Evolutionary conservation across 1,139 yeast species (phyloP), one percentile per base, ranked within the genome.

Genomic region (Saccharomyces hybrid): DNA sequence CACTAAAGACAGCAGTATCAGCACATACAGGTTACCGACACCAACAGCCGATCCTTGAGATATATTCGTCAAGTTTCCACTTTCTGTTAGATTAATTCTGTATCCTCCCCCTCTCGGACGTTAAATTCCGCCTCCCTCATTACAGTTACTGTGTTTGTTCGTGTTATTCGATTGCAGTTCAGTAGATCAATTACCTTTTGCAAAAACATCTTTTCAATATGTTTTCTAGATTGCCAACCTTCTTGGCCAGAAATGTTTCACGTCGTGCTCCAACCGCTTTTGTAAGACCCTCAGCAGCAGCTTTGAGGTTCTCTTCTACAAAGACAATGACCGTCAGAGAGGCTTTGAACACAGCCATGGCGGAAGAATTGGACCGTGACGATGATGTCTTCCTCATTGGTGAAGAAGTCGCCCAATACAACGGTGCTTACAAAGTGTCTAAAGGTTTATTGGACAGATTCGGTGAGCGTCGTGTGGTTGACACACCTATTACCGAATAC

Each of bases 401-500:
- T 73, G 99, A 93, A 78, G 99, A 93, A 76, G 99, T 93, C 62
- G 99, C 96, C 52, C 98, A 91, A 74, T 93, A 95, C 77, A 91
- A 93, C 70, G 99, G 99, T 78, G 99, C 99, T 58, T 93, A 93
- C 79, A 93, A 93, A 79, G 88, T 93, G 59, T 87, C 98, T 63
- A 85, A 96, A 73, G 99, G 99, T 50, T 80, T 93, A 63, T 80
- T 93, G 69, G 99, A 95, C 75, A 83, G 97, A 73, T 93, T 93
- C 68, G 99, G 99, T 63, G 97, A 93, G 73, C 86, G 90, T 75
- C 86, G 99, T 77, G 86, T 93, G 61, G 83, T 93, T 61, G 99
- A 93, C 75, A 93, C 99, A 60, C 99, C 99, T 62, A 93, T 93
- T 73, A 93, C 99, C 56, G 99, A 93, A 76, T 91, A 93, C 93